phyloP scores from a whole-genome alignment of 2,329 filamentous ascomycete species.

The Penicillium polonicum region DNA sequence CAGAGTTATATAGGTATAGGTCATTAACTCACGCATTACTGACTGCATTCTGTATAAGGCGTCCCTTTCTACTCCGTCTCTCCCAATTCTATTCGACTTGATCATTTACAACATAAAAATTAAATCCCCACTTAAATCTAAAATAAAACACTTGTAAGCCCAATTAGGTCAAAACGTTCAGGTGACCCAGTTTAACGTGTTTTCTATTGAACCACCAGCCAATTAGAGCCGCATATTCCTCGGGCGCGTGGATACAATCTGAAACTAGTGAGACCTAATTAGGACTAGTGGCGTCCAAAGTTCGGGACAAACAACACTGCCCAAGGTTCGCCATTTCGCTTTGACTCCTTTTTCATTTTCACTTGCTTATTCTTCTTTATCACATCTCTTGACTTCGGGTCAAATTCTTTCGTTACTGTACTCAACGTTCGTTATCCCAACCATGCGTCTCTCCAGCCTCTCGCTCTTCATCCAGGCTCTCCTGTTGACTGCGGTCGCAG shows the following conservation, averaged over 20 bases:
- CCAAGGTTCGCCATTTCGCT: constrained; percentile 4
- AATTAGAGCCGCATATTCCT: background rate
- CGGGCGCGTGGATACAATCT: background rate
- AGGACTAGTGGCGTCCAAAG: background rate
- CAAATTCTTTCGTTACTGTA: constrained; percentile 7
- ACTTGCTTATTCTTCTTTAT: constrained; percentile 9
- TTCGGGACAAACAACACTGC: constrained; percentile 1
- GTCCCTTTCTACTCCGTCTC: background rate
- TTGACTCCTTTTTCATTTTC: constrained; percentile 14
- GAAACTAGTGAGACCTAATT: constrained; percentile 1
- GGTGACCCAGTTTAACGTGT: constrained; percentile 5
- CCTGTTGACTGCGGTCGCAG: constrained; percentile 34
- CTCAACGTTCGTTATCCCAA: constrained; percentile 12
- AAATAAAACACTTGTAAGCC: background rate
- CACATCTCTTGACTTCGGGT: constrained; percentile 8
- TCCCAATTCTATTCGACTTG: background rate
- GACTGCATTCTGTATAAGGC: background rate
- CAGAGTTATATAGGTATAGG: background rate
- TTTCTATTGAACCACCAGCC: background rate
- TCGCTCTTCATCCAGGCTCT: constrained; percentile 36
- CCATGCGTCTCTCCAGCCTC: constrained; percentile 34
- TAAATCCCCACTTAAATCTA: background rate
- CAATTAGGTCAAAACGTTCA: background rate
- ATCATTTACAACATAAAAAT: too few relatives aligned
- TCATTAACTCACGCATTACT: background rate